phyloP scores from a whole-genome alignment of 805 yeast genomes.

The Gaillardinia entomophila region DNA sequence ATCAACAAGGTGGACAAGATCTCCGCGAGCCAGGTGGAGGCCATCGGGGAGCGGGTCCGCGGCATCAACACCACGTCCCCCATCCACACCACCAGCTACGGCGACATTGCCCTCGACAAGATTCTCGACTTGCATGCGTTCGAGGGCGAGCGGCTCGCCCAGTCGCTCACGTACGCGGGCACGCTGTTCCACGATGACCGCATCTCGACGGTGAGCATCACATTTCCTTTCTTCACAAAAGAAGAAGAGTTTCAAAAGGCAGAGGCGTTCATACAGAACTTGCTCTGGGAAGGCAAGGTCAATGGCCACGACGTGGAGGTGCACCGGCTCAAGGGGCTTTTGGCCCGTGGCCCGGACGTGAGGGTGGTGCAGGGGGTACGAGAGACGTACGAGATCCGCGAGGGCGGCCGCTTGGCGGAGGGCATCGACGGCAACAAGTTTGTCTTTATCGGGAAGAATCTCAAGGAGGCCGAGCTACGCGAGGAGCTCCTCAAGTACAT shows the following conservation, averaged over 20 bases:
- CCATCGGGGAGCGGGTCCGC: slow-evolving; percentile 34
- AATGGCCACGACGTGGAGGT: slow-evolving; percentile 51
- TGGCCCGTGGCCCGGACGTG: slow-evolving; percentile 38
- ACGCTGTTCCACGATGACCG: slow-evolving; percentile 33
- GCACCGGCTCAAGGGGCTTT: slow-evolving; percentile 76
- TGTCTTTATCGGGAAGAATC: slow-evolving; percentile 70
- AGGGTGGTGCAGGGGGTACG: slow-evolving; percentile 87
- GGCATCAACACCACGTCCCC: slow-evolving; percentile 68
- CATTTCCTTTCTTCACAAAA: slow-evolving; percentile 40
- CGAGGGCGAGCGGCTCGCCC: slow-evolving; percentile 29
- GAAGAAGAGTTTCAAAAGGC: slow-evolving; percentile 37
- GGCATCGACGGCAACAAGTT: slow-evolving; percentile 46
- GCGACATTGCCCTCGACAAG: slow-evolving; percentile 62
- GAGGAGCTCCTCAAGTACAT: slow-evolving; percentile 19
- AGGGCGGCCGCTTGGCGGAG: slow-evolving; percentile 31
- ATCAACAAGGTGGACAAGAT: slow-evolving; percentile 70
- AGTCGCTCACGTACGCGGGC: slow-evolving; percentile 8
- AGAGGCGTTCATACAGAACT: slow-evolving; percentile 59
- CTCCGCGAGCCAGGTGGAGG: slow-evolving; percentile 14
- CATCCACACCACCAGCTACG: slow-evolving; percentile 60
- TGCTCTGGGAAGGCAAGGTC: slow-evolving; percentile 66
- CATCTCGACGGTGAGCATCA: slow-evolving; percentile 27
- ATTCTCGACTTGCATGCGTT: slow-evolving; percentile 80
- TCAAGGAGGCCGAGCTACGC: slow-evolving; percentile 32
- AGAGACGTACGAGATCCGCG: slow-evolving; percentile 79